Evolutionary conservation across 2,329 filamentous ascomycete genomes (phyloP).

Genomic region (Pseudogymnoascus sp.): DNA sequence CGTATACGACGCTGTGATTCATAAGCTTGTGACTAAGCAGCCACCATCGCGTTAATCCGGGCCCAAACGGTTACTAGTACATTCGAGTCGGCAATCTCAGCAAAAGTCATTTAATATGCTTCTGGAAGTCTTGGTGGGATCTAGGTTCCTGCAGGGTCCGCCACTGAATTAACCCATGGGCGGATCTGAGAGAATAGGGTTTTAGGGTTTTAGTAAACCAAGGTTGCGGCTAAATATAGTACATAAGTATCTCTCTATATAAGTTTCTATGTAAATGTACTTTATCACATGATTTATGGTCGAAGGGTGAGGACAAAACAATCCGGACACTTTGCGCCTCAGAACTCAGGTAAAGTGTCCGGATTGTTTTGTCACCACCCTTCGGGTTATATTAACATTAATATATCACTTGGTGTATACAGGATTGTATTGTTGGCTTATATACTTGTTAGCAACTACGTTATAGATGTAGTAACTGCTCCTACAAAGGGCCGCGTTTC

Average conservation of each 20-base stretch:
- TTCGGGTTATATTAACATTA: too few species aligned
- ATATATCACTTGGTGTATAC: neutral
- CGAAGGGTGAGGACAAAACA: too few species aligned
- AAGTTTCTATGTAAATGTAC: neutral
- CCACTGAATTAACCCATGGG: neutral
- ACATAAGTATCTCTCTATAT: neutral
- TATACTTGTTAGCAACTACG: neutral
- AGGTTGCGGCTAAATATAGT: neutral
- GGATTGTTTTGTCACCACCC: too few species aligned
- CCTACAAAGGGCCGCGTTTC: neutral
- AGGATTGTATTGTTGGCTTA: neutral
- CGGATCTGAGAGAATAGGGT: neutral
- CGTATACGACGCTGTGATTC: neutral
- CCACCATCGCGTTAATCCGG: neutral
- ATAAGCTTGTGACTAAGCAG: neutral
- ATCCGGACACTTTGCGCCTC: too few species aligned
- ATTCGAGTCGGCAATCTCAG: neutral
- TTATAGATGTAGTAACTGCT: too few species aligned
- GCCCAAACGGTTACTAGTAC: neutral
- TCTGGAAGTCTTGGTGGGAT: neutral
- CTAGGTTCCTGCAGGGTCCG: neutral
- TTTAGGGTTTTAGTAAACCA: neutral
- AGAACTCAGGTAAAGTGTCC: too few species aligned
- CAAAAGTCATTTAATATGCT: neutral
- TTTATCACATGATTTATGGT: neutral